Evolutionary conservation across 345 rosid species (phyloP).

Genomic region (Salix suchowensis): DNA sequence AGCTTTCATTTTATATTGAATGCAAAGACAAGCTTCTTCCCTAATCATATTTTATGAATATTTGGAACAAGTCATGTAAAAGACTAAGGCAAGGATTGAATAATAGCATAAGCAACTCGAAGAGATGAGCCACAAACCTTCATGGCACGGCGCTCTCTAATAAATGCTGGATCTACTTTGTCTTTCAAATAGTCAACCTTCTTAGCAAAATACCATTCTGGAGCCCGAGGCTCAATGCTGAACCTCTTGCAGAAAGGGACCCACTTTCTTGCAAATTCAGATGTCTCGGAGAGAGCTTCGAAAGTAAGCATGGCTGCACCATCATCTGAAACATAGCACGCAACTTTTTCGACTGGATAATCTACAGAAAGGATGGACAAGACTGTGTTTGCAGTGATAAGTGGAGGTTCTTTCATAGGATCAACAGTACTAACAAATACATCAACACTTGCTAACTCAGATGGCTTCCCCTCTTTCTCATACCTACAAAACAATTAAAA

Average conservation of each 20-base stretch:
- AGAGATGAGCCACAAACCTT: slow-evolving; percentile 46
- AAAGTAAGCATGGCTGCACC: slow-evolving; percentile 98
- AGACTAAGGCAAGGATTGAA: neutral
- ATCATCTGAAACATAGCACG: slow-evolving; percentile 92
- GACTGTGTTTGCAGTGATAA: slow-evolving; percentile 90
- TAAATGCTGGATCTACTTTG: slow-evolving; percentile 62
- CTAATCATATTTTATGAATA: neutral
- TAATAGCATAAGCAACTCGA: neutral
- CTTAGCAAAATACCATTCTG: slow-evolving; percentile 80
- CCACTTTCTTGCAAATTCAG: slow-evolving; percentile 88
- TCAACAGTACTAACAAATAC: slow-evolving; percentile 89
- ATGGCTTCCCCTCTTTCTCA: slow-evolving; percentile 73
- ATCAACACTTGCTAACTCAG: slow-evolving; percentile 65
- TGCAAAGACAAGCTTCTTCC: neutral
- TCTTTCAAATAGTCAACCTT: slow-evolving; percentile 74
- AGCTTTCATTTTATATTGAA: neutral
- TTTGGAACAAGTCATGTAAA: neutral
- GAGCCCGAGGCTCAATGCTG: slow-evolving; percentile 83
- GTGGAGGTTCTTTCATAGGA: slow-evolving; percentile 90
- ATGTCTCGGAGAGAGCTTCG: slow-evolving; percentile 89
- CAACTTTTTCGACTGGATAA: slow-evolving; percentile 79
- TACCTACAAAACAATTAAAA: slow-evolving; percentile 34
- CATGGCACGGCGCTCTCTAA: slow-evolving; percentile 79
- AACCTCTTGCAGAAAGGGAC: slow-evolving; percentile 86
- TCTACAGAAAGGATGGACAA: slow-evolving; percentile 88